These are phyloP conservation scores for Pseudovirgaria hyperparasitica DNA, from an alignment of 2,329 filamentous ascomycete genomes.

Conservation along the genomic window DNA sequence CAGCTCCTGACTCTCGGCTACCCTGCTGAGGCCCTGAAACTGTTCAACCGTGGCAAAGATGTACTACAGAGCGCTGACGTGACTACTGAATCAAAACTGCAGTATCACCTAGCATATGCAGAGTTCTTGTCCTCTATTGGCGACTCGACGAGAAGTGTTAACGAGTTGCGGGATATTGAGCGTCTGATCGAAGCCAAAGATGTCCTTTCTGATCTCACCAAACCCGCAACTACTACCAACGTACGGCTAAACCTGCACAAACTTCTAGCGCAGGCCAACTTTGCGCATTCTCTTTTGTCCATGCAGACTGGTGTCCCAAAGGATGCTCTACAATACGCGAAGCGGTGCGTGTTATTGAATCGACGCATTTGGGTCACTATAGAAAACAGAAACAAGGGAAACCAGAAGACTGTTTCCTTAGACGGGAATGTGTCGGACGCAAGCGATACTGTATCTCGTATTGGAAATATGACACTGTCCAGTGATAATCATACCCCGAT, in stretches of 20 bases:
- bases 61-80: constrained; percentile 29
- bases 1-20: constrained; percentile 50
- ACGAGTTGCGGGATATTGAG: not conserved
- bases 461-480: constrained; percentile 17
- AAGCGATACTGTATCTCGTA: constrained; percentile 8
- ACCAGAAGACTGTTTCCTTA: not conserved
- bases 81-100: constrained; percentile 34
- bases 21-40: constrained; percentile 42
- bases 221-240: constrained; percentile 19
- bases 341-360: constrained; percentile 35
- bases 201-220: constrained; percentile 15
- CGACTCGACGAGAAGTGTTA: constrained; percentile 48
- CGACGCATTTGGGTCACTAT: constrained; percentile 39
- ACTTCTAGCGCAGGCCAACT: constrained; percentile 45
- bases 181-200: constrained; percentile 14
- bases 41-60: constrained; percentile 46
- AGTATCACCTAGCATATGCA: constrained; percentile 57
- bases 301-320: constrained; percentile 40
- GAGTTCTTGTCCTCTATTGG: constrained; percentile 62
- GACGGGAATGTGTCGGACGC: constrained; percentile 10
- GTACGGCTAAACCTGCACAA: constrained; percentile 32
- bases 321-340: constrained; percentile 35
- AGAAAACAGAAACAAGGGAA: constrained; percentile 25
- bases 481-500: constrained; percentile 20
- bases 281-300: constrained; percentile 52